Base-by-base conservation (phyloP, 305 asterid genomes). In the Plantago coronopus region DNA sequence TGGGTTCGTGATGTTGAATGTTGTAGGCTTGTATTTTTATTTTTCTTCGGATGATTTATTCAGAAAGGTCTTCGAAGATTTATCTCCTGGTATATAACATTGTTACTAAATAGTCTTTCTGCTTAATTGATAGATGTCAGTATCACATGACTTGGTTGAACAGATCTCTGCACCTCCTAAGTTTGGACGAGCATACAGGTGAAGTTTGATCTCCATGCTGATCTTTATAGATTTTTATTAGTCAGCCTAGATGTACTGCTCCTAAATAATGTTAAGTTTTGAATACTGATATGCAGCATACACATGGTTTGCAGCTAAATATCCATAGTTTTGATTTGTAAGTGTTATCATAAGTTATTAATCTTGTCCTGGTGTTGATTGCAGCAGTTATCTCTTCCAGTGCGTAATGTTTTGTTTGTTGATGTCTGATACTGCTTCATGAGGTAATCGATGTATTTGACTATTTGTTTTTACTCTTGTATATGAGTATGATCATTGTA, bases 111-210 rank as follows among this genome's bases (percentile, higher is more conserved):
- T 73, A 74, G 65, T 67, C 75, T 84, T 79, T 83, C 80, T 86
- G 82, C 80, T 89, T 79, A 76, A 86, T 83, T 86, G 87, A 72
- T 86, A 86, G 88, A 89, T 89, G 79, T 79, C 79, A 79, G 74
- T 77, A 74, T 81, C 84, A 83, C 80, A 74, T 86, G 94, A 82
- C 85, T 80, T 81, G 84, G 85, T 84, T 86, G 86, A 74, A 87
- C 85, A 77, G 86, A 82, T 77, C 78, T 75, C 69, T 76, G 84
- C 88, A 76, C 76, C 94, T 73, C 60, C 79, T 61, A 72, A 57
- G 50, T 74, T 81, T 74, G 81, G 82, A 73, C 76, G 18, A 61
- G 69, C 73, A 62, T 64, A 67, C 90, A 87, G 95, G 95, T 87
- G 87, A 88, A 62, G 54, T 72, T 72, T 72, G 60, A 59, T 69